phyloP scores from a whole-genome alignment of 345 rosid genomes.

The Brassica carinata region DNA sequence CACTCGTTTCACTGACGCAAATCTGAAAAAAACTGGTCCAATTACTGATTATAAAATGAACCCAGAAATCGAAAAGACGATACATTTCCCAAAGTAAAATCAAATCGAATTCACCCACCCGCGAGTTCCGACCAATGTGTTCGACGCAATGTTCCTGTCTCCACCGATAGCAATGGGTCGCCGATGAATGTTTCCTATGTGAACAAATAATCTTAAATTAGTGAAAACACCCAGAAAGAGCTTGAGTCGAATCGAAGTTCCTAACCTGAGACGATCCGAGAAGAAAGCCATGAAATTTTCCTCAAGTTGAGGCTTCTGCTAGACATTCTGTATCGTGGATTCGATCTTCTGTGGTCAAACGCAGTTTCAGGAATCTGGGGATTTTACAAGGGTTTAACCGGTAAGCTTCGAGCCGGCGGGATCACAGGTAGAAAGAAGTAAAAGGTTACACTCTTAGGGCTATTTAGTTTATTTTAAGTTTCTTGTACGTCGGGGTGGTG shows the following conservation, averaged over 20 bases:
- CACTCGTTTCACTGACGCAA: slow-evolving; percentile 48
- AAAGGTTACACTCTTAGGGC: too few relatives aligned
- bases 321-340: slow-evolving; percentile 52
- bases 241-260: not conserved
- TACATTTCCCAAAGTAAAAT: not conserved
- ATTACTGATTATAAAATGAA: too few relatives aligned
- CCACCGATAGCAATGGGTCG: slow-evolving; percentile 23
- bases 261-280: slow-evolving; percentile 53
- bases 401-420: slow-evolving; percentile 22
- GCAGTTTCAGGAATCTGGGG: not conserved
- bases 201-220: not conserved
- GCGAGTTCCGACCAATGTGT: slow-evolving; percentile 28
- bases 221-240: slow-evolving; percentile 8
- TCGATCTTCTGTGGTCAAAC: not conserved
- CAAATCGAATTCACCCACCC: slow-evolving; percentile 38
- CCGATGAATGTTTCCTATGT: slow-evolving; percentile 42
- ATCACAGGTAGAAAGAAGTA: too few relatives aligned
- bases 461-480: too few relatives aligned
- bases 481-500: not conserved
- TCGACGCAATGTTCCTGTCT: slow-evolving; percentile 10
- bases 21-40: slow-evolving; percentile 55
- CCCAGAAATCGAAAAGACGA: not conserved
- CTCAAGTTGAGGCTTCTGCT: slow-evolving; percentile 44
- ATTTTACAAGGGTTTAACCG: slow-evolving; percentile 29
- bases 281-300: slow-evolving; percentile 45